Evolutionary conservation across 2,329 filamentous ascomycete genomes (phyloP).

Genomic region (Colletotrichum sp.): DNA sequence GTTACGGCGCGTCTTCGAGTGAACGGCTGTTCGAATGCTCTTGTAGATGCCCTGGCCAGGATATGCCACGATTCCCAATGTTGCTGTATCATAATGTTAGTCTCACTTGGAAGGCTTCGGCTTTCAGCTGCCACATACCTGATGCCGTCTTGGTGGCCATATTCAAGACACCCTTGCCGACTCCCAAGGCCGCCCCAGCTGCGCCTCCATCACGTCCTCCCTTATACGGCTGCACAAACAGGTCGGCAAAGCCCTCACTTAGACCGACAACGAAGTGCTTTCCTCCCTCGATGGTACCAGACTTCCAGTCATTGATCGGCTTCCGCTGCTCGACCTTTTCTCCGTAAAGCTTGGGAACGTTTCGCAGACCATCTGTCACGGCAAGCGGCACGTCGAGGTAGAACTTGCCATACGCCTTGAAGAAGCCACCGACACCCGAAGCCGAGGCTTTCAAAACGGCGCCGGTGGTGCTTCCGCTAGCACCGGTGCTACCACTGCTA

Average conservation of each 20-base stretch:
- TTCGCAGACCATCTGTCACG: conserved; percentile 56
- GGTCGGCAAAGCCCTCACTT: conserved; percentile 46
- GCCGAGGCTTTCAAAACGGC: conserved; percentile 15
- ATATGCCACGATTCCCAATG: conserved; percentile 25
- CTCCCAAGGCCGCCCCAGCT: conserved; percentile 43
- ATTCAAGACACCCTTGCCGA: conserved; percentile 44
- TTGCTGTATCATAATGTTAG: background rate
- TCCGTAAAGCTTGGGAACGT: conserved; percentile 56
- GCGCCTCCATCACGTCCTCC: conserved; percentile 44
- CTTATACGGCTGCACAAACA: conserved; percentile 45
- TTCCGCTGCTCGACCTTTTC: conserved; percentile 34
- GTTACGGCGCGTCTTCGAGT: conserved; percentile 3
- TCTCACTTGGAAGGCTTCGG: background rate
- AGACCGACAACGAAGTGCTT: conserved; percentile 48
- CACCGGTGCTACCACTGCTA: background rate
- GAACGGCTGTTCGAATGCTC: conserved; percentile 17
- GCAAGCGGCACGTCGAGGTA: conserved; percentile 51
- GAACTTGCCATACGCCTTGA: conserved; percentile 40
- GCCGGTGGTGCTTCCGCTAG: background rate
- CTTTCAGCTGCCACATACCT: background rate
- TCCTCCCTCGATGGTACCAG: conserved; percentile 45
- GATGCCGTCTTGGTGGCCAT: conserved; percentile 24
- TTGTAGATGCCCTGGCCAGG: conserved; percentile 23
- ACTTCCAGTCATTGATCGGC: conserved; percentile 49
- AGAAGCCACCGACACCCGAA: conserved; percentile 37